A percentile compares a stretch with the other conserved stretches of the same genome.
phyloP scores from a whole-genome alignment of 352 stramenopile genomes.

The Phytophthora agathidicida region DNA sequence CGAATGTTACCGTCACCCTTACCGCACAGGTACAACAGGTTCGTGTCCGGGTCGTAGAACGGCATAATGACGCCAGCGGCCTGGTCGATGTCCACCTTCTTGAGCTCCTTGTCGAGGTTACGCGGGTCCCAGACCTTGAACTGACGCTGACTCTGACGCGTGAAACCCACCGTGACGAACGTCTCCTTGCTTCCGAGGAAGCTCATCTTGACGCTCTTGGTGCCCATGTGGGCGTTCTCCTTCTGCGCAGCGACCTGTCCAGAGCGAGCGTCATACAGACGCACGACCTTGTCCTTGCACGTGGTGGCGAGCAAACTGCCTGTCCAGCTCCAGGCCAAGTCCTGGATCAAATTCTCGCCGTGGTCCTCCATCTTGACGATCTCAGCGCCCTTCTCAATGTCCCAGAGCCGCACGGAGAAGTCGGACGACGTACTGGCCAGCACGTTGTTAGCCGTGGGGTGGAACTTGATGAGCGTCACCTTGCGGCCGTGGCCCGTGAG shows the following conservation, averaged over 20 bases:
- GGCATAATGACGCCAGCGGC: conserved; percentile 98
- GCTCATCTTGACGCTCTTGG: conserved; percentile 97
- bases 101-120: conserved; percentile 93
- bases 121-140: conserved; percentile 91
- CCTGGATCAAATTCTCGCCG: conserved; percentile 95
- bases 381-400: conserved; percentile 96
- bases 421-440: conserved; percentile 95
- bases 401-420: conserved; percentile 98
- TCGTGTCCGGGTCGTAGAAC: conserved; percentile 98
- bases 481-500: conserved; percentile 95
- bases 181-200: conserved; percentile 96
- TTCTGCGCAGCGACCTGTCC: conserved; percentile 78
- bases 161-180: conserved; percentile 98
- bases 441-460: conserved; percentile 98
- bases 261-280: conserved; percentile 95
- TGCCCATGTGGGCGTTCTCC: conserved; percentile 95
- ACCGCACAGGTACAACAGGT: conserved; percentile 98
- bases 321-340: conserved; percentile 98
- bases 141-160: conserved; percentile 94
- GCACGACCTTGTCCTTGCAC: conserved; percentile 99
- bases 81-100: conserved; percentile 97
- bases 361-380: conserved; percentile 88
- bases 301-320: conserved; percentile 94
- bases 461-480: conserved; percentile 98
- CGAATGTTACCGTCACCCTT: conserved; percentile 99